Percentiles rank a stretch among this genome's conserved stretches.
Evolutionary conservation across 2,329 filamentous ascomycete species (phyloP).

Genomic region (Botrytis tulipae): DNA sequence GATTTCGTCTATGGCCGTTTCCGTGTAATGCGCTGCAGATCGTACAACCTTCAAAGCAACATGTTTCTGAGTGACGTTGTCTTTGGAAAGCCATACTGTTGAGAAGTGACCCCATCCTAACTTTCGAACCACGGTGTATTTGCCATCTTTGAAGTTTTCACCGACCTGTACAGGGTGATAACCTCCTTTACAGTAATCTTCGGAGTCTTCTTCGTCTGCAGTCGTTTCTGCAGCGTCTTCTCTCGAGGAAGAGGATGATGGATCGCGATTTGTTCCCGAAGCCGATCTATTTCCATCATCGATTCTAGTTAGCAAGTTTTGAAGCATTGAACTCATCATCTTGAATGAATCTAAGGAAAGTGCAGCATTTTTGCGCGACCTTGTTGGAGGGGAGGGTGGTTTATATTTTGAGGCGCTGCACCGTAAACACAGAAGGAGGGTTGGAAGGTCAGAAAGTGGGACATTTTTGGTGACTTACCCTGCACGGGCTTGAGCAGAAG

Average conservation of each 20-base stretch:
- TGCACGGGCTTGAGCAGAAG: constrained; percentile 38
- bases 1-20: constrained; percentile 98
- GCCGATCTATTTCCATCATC: constrained; percentile 34
- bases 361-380: constrained; percentile 21
- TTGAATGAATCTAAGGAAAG: constrained; percentile 10
- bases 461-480: constrained; percentile 36
- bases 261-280: constrained; percentile 37
- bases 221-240: constrained; percentile 88
- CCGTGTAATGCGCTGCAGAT: constrained; percentile 96
- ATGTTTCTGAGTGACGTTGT: constrained; percentile 87
- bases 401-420: constrained; percentile 29
- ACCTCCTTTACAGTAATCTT: constrained; percentile 98
- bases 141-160: constrained; percentile 96
- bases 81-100: constrained; percentile 83
- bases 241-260: constrained; percentile 68
- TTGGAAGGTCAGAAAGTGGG: constrained; percentile 22
- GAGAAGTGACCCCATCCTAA: constrained; percentile 98
- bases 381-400: constrained; percentile 5
- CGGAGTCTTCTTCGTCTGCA: constrained; percentile 96
- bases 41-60: constrained; percentile 97
- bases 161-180: constrained; percentile 95
- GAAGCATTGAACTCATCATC: constrained; percentile 36
- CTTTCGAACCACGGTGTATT: constrained; percentile 95
- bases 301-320: constrained; percentile 35
- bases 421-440: constrained; percentile 18